These are phyloP conservation scores for Cutaneotrichosporon cutaneum DNA, from an alignment of 1,284 basidiomycete species.

Conservation along the genomic window DNA sequence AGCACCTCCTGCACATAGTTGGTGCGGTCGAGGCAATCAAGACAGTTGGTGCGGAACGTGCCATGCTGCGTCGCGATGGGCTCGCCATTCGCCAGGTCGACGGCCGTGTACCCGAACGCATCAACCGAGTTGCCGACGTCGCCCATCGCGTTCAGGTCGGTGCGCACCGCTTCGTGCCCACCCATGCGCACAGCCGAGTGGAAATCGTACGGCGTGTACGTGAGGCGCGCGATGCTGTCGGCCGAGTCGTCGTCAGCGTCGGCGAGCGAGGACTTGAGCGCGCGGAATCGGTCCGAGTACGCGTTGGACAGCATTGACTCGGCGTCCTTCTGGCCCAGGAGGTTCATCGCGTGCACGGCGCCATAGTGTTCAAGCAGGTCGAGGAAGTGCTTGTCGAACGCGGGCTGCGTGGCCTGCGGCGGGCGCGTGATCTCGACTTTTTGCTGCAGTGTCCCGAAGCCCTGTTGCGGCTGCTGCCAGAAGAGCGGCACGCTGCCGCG, in stretches of 20 bases:
- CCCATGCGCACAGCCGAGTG: constrained; percentile 77
- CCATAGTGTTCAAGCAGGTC: constrained; percentile 81
- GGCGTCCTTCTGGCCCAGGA: constrained; percentile 86
- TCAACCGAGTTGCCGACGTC: constrained; percentile 68
- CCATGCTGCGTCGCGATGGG: constrained; percentile 81
- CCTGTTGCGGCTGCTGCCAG: constrained; percentile 89
- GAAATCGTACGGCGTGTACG: constrained; percentile 90
- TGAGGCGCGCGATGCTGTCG: constrained; percentile 28
- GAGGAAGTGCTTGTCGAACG: constrained; percentile 89
- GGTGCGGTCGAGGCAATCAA: constrained; percentile 96
- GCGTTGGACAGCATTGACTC: constrained; percentile 79
- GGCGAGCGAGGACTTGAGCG: constrained; percentile 5
- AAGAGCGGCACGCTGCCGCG: constrained; percentile 95
- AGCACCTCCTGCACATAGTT: constrained; percentile 95
- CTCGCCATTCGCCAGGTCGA: constrained; percentile 64
- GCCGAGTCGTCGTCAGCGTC: constrained; percentile 57
- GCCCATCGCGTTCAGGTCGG: constrained; percentile 70
- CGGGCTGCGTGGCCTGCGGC: constrained; percentile 83
- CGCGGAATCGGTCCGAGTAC: constrained; percentile 73
- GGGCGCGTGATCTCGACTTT: constrained; percentile 89
- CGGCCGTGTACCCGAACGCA: constrained; percentile 79
- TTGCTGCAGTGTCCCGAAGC: constrained; percentile 79
- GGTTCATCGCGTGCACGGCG: constrained; percentile 77
- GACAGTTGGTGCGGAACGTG: constrained; percentile 89
- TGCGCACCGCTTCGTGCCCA: constrained; percentile 82